Conservation (phyloP, 2,329 filamentous ascomycete species). For the Cercospora berteroae region DNA sequence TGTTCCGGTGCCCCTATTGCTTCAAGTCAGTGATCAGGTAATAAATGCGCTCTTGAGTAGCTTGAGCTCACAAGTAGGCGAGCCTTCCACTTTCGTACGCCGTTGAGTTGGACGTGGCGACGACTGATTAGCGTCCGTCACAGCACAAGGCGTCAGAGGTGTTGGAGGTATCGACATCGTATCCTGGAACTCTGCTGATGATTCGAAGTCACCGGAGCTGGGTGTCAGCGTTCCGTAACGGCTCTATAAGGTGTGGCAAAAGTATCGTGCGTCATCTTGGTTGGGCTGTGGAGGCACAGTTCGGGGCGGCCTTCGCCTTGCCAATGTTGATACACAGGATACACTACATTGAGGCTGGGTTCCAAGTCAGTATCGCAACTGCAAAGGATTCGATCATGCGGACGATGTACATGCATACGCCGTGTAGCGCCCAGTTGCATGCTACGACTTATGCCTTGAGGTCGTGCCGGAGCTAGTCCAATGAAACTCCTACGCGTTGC, state of each 20-base stretch:
- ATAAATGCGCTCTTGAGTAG: too few relatives aligned
- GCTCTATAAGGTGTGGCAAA: neutral
- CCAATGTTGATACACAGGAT: too few relatives aligned
- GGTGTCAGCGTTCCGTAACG: neutral
- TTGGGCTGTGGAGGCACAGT: too few relatives aligned
- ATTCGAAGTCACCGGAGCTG: neutral
- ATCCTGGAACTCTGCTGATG: neutral
- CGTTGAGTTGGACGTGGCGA: neutral
- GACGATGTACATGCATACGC: too few relatives aligned
- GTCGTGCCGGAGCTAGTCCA: too few relatives aligned
- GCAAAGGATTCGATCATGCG: too few relatives aligned
- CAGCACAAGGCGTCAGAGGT: neutral
- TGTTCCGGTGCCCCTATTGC: neutral
- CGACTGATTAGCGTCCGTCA: neutral
- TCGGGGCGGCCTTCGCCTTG: too few relatives aligned
- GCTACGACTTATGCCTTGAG: too few relatives aligned
- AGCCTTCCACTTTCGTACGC: neutral
- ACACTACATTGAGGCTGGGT: too few relatives aligned
- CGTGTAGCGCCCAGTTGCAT: too few relatives aligned
- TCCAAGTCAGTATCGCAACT: too few relatives aligned
- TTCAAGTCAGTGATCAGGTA: neutral
- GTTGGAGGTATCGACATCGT: neutral
- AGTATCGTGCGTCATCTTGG: neutral
- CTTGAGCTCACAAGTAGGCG: neutral
- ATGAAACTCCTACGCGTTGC: too few relatives aligned